These are phyloP conservation scores for Dendrocalamus sinicus DNA, from an alignment of 176 grass and related monocot genomes.

Conservation along the genomic window DNA sequence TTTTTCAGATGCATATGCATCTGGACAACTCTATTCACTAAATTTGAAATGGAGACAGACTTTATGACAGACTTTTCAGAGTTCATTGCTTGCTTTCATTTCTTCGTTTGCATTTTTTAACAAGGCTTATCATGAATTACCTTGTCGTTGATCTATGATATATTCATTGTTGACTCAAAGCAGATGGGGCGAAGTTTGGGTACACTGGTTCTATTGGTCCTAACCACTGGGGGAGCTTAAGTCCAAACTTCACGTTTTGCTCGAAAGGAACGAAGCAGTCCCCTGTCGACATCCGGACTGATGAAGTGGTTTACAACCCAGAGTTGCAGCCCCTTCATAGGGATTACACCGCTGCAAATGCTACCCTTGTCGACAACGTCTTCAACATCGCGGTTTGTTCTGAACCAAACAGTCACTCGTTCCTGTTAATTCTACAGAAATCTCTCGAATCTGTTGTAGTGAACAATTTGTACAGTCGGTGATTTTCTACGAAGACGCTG, in stretches of 20 bases:
- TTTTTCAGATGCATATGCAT: background rate
- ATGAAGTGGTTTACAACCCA: conserved; percentile 37
- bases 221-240: conserved; percentile 60
- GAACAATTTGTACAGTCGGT: background rate
- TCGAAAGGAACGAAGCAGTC: conserved; percentile 67
- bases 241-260: conserved; percentile 59
- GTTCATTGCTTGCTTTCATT: background rate
- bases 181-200: conserved; percentile 53
- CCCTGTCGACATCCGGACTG: conserved; percentile 68
- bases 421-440: background rate
- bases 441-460: background rate
- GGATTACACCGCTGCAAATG: conserved; percentile 65
- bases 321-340: conserved; percentile 51
- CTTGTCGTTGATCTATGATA: background rate
- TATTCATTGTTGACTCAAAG: background rate
- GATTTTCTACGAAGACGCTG: conserved; percentile 17
- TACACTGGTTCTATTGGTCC: conserved; percentile 63
- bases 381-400: conserved; percentile 67
- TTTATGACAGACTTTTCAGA: background rate
- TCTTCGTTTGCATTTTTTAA: background rate
- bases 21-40: background rate
- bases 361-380: conserved; percentile 76
- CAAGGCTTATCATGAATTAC: background rate
- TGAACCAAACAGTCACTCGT: background rate
- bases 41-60: background rate